Conservation (phyloP, 495 filamentous ascomycete genomes). For the Neurospora tetrasperma region DNA sequence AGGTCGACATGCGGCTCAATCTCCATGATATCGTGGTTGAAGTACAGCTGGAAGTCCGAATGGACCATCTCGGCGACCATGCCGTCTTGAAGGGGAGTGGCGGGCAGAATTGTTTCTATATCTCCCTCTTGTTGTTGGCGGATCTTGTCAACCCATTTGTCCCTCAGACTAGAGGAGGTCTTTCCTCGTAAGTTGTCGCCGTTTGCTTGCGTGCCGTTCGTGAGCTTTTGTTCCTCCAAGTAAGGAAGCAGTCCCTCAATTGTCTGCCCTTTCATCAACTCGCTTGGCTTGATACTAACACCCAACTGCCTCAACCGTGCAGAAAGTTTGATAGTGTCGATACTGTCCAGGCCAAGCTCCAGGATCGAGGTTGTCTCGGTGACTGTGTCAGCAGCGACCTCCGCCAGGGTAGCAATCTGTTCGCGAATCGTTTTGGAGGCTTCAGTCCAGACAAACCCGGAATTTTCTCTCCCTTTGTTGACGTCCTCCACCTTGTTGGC, state of each 20-base stretch:
- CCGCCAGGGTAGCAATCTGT: slow-evolving; percentile 52
- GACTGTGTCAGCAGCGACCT: slow-evolving; percentile 38
- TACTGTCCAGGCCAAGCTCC: slow-evolving; percentile 58
- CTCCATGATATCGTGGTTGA: slow-evolving; percentile 64
- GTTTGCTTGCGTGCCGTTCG: background rate
- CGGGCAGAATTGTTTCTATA: slow-evolving; percentile 47
- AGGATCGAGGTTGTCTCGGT: slow-evolving; percentile 46
- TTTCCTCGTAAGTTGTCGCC: background rate
- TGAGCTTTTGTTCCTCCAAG: background rate
- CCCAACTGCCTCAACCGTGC: slow-evolving; percentile 49
- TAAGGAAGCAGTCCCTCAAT: slow-evolving; percentile 25
- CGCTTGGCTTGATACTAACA: slow-evolving; percentile 51
- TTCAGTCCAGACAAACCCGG: slow-evolving; percentile 43
- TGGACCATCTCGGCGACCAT: slow-evolving; percentile 68
- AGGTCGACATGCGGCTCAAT: slow-evolving; percentile 41
- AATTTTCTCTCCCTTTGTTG: background rate
- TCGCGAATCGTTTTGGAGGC: slow-evolving; percentile 39
- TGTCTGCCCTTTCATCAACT: slow-evolving; percentile 58
- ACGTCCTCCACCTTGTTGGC: background rate
- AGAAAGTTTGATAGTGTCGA: slow-evolving; percentile 59
- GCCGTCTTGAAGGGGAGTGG: slow-evolving; percentile 69
- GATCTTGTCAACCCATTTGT: background rate
- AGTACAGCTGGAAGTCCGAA: slow-evolving; percentile 59
- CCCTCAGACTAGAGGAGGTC: background rate
- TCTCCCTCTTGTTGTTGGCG: slow-evolving; percentile 1